phyloP scores from a whole-genome alignment of 306 rosid genomes.

The Quercus parvula region DNA sequence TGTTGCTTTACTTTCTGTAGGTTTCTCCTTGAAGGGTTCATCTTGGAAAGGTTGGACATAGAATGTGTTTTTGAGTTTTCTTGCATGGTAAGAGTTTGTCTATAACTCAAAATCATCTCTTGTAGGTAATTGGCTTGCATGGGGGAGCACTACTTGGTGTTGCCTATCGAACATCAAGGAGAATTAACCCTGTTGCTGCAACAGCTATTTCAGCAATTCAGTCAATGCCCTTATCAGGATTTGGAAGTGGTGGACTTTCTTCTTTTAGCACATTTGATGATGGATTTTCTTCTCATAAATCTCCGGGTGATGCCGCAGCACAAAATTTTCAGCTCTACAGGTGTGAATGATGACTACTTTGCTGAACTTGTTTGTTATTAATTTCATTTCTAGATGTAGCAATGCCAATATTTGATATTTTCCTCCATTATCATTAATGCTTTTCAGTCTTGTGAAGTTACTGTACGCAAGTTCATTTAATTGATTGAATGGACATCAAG shows the following conservation, averaged over 20 bases:
- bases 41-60: neutral
- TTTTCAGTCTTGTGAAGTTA: neutral
- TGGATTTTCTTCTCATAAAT: conserved; percentile 70
- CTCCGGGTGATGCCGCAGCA: conserved; percentile 76
- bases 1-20: conserved; percentile 16
- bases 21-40: conserved; percentile 21
- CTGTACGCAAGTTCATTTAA: neutral
- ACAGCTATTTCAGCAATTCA: conserved; percentile 98
- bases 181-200: conserved; percentile 89
- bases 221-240: conserved; percentile 97
- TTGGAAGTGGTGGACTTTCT: conserved; percentile 82
- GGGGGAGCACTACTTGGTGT: conserved; percentile 98
- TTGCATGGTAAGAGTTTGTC: conserved; percentile 11
- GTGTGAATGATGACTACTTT: conserved; percentile 33
- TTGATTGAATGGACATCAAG: neutral
- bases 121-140: conserved; percentile 92
- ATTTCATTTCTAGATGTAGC: neutral
- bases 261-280: conserved; percentile 87
- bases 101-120: conserved; percentile 23
- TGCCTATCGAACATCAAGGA: conserved; percentile 91
- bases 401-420: neutral
- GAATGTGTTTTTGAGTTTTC: neutral
- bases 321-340: conserved; percentile 94
- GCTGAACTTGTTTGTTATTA: conserved; percentile 11
- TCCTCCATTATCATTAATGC: neutral